phyloP scores from a whole-genome alignment of 257 asterid species.

The Solanum chilense region DNA sequence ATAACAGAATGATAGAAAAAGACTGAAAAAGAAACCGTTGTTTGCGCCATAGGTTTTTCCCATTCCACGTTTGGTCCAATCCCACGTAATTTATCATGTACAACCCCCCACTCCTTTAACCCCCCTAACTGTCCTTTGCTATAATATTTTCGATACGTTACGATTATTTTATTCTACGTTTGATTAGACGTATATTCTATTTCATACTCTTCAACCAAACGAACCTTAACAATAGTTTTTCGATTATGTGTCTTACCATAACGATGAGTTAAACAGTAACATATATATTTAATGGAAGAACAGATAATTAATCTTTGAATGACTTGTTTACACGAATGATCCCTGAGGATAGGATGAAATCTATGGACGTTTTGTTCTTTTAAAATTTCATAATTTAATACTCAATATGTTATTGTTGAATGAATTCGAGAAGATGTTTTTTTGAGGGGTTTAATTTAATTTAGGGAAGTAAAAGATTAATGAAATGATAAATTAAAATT shows the following conservation, averaged over 20 bases:
- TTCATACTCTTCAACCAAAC: too few species aligned
- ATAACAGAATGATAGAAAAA: background rate
- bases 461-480: background rate
- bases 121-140: background rate
- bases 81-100: background rate
- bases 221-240: fast-evolving
- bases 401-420: background rate
- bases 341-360: too few species aligned
- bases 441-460: background rate
- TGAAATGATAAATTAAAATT: background rate
- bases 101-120: background rate
- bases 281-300: too few species aligned
- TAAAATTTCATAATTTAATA: too few species aligned
- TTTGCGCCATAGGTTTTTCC: background rate
- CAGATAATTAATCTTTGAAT: fast-evolving
- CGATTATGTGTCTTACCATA: fast-evolving
- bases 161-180: too few species aligned
- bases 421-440: background rate
- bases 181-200: fast-evolving
- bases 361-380: fast-evolving
- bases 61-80: background rate
- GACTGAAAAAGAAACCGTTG: background rate
- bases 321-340: too few species aligned
- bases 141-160: too few species aligned
- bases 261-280: too few species aligned